Conservation (phyloP, 306 rosid species). For the Hylodesmum podocarpum region DNA sequence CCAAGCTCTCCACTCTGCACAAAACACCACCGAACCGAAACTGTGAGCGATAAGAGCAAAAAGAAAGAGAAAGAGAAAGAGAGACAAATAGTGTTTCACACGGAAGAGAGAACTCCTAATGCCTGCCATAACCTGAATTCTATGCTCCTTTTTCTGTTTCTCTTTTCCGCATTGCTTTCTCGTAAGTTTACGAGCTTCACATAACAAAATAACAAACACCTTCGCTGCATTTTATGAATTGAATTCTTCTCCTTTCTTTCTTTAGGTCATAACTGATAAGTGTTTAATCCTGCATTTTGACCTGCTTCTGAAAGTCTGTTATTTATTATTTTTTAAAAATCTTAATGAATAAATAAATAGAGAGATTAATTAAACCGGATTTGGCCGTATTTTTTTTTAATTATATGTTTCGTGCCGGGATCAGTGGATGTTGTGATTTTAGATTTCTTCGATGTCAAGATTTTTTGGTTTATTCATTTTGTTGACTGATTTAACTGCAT, state of each 20-base stretch:
- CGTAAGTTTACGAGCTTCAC: neutral
- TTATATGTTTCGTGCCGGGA: neutral
- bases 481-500: slow-evolving; percentile 8
- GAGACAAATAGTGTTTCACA: slow-evolving; percentile 27
- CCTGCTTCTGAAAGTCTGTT: neutral
- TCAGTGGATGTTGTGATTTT: neutral
- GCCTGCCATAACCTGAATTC: slow-evolving; percentile 52
- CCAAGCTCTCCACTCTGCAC: slow-evolving; percentile 33
- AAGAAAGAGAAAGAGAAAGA: slow-evolving; percentile 26
- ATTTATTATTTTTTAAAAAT: neutral
- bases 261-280: neutral
- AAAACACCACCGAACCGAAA: slow-evolving; percentile 57
- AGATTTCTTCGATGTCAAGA: slow-evolving; percentile 25
- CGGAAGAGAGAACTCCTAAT: slow-evolving; percentile 48
- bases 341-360: too few relatives aligned
- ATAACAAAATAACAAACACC: neutral
- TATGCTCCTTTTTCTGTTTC: slow-evolving; percentile 29
- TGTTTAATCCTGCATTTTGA: slow-evolving; percentile 8
- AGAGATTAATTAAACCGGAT: neutral
- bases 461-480: slow-evolving; percentile 22
- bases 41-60: slow-evolving; percentile 34
- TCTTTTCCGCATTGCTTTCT: slow-evolving; percentile 21
- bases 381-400: neutral
- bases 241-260: neutral
- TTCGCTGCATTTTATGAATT: neutral